These are phyloP conservation scores for Setomelanomma holmii DNA, from an alignment of 2,329 filamentous ascomycete species.

Conservation along the genomic window DNA sequence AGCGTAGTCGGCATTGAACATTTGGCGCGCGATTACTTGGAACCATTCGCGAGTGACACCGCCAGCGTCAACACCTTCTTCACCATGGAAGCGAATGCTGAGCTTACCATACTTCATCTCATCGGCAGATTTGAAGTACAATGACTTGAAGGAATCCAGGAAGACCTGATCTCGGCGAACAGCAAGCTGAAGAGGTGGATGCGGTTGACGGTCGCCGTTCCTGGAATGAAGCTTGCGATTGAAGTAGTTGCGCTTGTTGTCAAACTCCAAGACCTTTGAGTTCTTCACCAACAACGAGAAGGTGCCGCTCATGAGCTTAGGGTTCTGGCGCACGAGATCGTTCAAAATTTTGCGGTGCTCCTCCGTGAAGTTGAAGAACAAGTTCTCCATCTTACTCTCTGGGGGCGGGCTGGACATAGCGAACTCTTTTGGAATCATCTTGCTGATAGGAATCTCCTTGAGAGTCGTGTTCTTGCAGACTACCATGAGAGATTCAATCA, in stretches of 20 bases:
- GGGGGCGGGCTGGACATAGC: slow-evolving; percentile 77
- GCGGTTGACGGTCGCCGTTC: slow-evolving; percentile 69
- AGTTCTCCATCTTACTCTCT: slow-evolving; percentile 80
- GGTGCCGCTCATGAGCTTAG: slow-evolving; percentile 97
- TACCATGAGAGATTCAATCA: slow-evolving; percentile 98
- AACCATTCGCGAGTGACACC: slow-evolving; percentile 99
- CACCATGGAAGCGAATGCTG: slow-evolving; percentile 95
- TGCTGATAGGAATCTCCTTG: slow-evolving; percentile 65
- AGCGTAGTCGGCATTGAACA: slow-evolving; percentile 99
- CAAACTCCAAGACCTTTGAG: slow-evolving; percentile 97
- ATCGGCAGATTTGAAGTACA: slow-evolving; percentile 95
- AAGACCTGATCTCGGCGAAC: slow-evolving; percentile 96
- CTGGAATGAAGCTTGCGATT: slow-evolving; percentile 87
- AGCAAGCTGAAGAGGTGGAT: slow-evolving; percentile 81
- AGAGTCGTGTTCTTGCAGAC: slow-evolving; percentile 97
- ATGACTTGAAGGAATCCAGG: slow-evolving; percentile 96
- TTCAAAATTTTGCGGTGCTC: slow-evolving; percentile 98
- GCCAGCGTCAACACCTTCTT: slow-evolving; percentile 97
- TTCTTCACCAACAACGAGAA: slow-evolving; percentile 97
- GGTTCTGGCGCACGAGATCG: slow-evolving; percentile 94
- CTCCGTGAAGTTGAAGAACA: slow-evolving; percentile 98
- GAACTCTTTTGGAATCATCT: slow-evolving; percentile 66
- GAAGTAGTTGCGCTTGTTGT: slow-evolving; percentile 99
- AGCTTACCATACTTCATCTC: slow-evolving; percentile 99
- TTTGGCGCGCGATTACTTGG: slow-evolving; percentile 93